Evolutionary conservation across 2,329 filamentous ascomycete species (phyloP).

Genomic region (Botrytis squamosa): DNA sequence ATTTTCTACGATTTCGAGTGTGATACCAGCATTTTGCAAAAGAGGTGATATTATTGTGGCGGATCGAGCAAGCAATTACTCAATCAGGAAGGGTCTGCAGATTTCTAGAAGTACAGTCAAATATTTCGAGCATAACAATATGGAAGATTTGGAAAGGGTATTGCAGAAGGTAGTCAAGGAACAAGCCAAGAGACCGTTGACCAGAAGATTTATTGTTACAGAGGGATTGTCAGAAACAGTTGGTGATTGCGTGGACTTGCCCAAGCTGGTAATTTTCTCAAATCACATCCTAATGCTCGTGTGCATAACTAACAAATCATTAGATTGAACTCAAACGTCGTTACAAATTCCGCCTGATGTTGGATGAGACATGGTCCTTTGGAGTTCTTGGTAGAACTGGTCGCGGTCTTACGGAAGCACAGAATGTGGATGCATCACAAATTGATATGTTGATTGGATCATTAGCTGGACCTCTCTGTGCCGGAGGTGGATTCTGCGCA

Average conservation of each 20-base stretch:
- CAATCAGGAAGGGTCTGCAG: conserved; percentile 91
- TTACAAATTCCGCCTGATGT: conserved; percentile 96
- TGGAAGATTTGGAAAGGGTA: conserved; percentile 86
- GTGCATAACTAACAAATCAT: conserved; percentile 14
- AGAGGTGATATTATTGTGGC: conserved; percentile 95
- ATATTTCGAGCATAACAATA: conserved; percentile 96
- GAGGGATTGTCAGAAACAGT: conserved; percentile 91
- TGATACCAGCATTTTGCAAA: conserved; percentile 96
- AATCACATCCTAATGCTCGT: neutral
- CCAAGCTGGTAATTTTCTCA: conserved; percentile 66
- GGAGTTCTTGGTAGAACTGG: conserved; percentile 90
- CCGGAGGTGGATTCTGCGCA: conserved; percentile 93
- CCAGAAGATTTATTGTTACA: conserved; percentile 90
- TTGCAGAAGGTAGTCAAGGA: conserved; percentile 84
- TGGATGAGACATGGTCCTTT: conserved; percentile 98
- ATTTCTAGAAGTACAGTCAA: conserved; percentile 85
- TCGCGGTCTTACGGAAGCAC: conserved; percentile 88
- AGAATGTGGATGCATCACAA: conserved; percentile 90
- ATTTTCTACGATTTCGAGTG: conserved; percentile 94
- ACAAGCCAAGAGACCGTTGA: conserved; percentile 78
- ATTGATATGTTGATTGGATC: conserved; percentile 98
- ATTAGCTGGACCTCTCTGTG: conserved; percentile 83
- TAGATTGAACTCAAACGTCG: conserved; percentile 88
- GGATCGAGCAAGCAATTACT: conserved; percentile 88
- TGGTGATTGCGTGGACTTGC: conserved; percentile 81